Evolutionary conservation across 805 yeast species (phyloP).

Genomic region (Candida montana): DNA sequence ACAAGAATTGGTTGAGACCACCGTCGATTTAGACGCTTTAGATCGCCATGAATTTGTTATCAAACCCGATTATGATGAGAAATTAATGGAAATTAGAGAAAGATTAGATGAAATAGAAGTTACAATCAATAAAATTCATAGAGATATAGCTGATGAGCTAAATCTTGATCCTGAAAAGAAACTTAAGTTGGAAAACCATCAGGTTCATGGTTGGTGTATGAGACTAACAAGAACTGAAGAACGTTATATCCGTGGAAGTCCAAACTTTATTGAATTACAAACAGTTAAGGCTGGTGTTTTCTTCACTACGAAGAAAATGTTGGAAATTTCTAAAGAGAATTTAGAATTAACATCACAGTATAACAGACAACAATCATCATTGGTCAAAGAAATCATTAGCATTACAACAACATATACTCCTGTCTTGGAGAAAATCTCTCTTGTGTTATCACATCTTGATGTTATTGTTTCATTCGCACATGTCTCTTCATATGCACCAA

Average conservation of each 20-base stretch:
- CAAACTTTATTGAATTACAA: slow-evolving; percentile 67
- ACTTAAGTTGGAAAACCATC: slow-evolving; percentile 83
- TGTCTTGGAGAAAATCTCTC: slow-evolving; percentile 63
- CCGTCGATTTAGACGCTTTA: slow-evolving; percentile 80
- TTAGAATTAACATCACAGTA: slow-evolving; percentile 59
- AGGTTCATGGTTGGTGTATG: slow-evolving; percentile 90
- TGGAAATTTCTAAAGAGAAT: slow-evolving; percentile 54
- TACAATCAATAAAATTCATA: slow-evolving; percentile 56
- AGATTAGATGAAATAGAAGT: slow-evolving; percentile 50
- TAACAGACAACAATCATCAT: slow-evolving; percentile 65
- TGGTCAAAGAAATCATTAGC: slow-evolving; percentile 77
- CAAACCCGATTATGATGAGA: slow-evolving; percentile 84
- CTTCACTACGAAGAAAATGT: slow-evolving; percentile 70
- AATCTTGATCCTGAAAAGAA: slow-evolving; percentile 82
- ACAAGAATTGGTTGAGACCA: slow-evolving; percentile 85
- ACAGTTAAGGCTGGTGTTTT: slow-evolving; percentile 95
- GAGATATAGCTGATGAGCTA: slow-evolving; percentile 64
- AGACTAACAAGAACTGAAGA: slow-evolving; percentile 90
- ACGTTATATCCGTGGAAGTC: slow-evolving; percentile 58
- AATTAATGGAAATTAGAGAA: slow-evolving; percentile 53
- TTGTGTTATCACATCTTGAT: slow-evolving; percentile 68
- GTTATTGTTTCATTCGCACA: slow-evolving; percentile 84
- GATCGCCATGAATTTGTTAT: slow-evolving; percentile 81
- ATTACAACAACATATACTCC: slow-evolving; percentile 80
- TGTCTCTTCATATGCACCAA: slow-evolving; percentile 75